phyloP scores from a whole-genome alignment of 2,329 filamentous ascomycete genomes.

The Capronia epimyces region DNA sequence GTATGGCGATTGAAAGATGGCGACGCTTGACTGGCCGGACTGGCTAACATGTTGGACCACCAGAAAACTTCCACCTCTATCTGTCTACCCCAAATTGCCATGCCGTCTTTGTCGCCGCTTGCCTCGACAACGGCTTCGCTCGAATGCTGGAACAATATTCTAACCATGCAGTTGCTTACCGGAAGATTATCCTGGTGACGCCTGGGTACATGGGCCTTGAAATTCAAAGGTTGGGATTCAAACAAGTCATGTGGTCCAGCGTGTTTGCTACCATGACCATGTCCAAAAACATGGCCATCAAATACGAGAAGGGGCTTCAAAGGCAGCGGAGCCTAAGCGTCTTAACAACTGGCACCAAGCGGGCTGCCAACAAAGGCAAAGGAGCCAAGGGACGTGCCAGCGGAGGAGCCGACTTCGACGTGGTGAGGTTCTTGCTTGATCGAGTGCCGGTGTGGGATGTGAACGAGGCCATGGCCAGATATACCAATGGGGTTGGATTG shows the following conservation, averaged over 20 bases:
- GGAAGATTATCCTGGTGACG: slow-evolving; percentile 25
- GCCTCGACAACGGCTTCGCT: slow-evolving; percentile 26
- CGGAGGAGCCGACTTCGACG: neutral
- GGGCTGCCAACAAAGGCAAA: slow-evolving; percentile 1
- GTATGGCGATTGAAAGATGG: neutral
- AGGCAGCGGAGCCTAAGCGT: slow-evolving; percentile 3
- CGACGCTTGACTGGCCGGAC: neutral
- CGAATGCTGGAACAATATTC: slow-evolving; percentile 27
- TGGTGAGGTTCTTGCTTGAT: slow-evolving; percentile 4
- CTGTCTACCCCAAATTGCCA: slow-evolving; percentile 25
- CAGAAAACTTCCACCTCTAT: slow-evolving; percentile 28
- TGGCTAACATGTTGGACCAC: neutral
- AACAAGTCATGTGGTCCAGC: slow-evolving; percentile 11
- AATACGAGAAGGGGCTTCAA: slow-evolving; percentile 1
- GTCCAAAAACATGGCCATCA: slow-evolving; percentile 1
- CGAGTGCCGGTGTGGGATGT: slow-evolving; percentile 13
- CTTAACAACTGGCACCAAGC: neutral
- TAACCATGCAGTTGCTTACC: slow-evolving; percentile 14
- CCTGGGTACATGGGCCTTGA: slow-evolving; percentile 19
- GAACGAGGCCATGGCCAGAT: slow-evolving; percentile 9
- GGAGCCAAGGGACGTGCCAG: neutral
- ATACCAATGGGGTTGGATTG: slow-evolving; percentile 4
- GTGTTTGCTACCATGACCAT: slow-evolving; percentile 8
- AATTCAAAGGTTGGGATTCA: slow-evolving; percentile 13
- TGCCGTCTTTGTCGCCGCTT: slow-evolving; percentile 25